Base-by-base conservation (phyloP, 2,329 filamentous ascomycete genomes). In the Clathrospora elynae region DNA sequence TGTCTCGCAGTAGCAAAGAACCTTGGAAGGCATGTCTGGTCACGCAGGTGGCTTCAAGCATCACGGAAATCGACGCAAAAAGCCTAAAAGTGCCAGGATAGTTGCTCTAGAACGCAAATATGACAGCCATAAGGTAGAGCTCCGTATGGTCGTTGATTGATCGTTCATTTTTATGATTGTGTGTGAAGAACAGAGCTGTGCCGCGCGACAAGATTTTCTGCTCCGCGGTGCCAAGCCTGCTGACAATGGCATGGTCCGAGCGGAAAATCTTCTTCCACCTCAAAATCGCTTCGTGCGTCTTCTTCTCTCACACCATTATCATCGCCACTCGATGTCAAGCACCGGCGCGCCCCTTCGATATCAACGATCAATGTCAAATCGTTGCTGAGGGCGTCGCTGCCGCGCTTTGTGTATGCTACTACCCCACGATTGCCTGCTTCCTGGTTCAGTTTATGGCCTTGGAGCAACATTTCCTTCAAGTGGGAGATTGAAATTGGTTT, bases 401-500 rank as follows among this genome's bases (percentile, higher is more conserved):
- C 20, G 33, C 25, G 24, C 33, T 20, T 11, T 40, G 25, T 45
- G 44, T 25, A 32, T 48, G 50, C 37, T 43, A 43, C 31, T 42
- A 54, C 48, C 61, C 75, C 75, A 76, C 74, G 72, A 72, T 75
- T 76, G 74, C 73, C 74, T 77, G 73, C 74, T 73, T 68, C 71
- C 63, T 68, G 73, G 69, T 67, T 72, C 66, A 65, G 47, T 52
- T 62, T 56, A 73, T 76, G 72, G 68, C 72, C 71, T 67, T 62
- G 70, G 67, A 72, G 74, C 72, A 71, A 75, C 75, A 72, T 74
- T 73, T 67, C 68, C 70, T 70, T 72, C 71, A 67, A 71, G 75
- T 77, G 75, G 75, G 64, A 77, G 73, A 77, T 66, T 58, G 70
- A 75, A 68, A 67, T 58, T 66, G 69, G 74, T 71, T 74, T 73